Base-by-base conservation (phyloP, 257 asterid species). In the Ajuga chamaepitys region DNA sequence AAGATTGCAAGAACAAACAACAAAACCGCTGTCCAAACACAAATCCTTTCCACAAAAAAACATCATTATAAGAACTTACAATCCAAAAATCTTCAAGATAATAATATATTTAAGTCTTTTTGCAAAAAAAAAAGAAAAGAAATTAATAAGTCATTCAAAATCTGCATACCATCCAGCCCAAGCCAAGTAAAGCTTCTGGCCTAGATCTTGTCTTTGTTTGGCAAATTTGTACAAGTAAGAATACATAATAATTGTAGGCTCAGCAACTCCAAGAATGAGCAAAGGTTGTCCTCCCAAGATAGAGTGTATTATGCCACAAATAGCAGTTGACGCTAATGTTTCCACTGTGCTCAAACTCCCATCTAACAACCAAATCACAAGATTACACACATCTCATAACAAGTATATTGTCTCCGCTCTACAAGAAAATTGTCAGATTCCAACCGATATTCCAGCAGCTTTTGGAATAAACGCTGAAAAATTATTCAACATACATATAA, bases 271-370 rank as follows among this genome's bases (percentile, higher is more conserved):
- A 3, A 85, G 12, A 48, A 84, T 81, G 58, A 84, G 5, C 63
- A 81, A 53, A 25, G 91, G 91, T 9, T 81, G 86, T n/a, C 87
- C 87, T 2, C 87, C 91, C 4, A 84, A 9, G 5, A 81, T 71
- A 3, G 86, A 84, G 73, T 84, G 91, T 24, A 84, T 75, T 48
- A 84, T 71, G n/a, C 91, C 87, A 71, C 87, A 84, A 9, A 84
- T 75, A 37, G 91, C 87, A 25, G 91, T 79, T 5, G 91, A 84
- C 32, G 81, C 80, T 14, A 82, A 50, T 3, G 86, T 75, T 46
- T 79, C 86, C 34, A 72, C 84, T 4, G 85, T 69, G 76, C 88
- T 85, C 42, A 85, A 37, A n/a, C 86, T 82, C 46, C 91, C 88
- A 80, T 77, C 91, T 85, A 28, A 2, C 5, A 28, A 28, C 3